Evolutionary conservation across 2,329 filamentous ascomycete species (phyloP), one percentile per base, ranked within the genome.

Genomic region (Xylariaceae sp.): DNA sequence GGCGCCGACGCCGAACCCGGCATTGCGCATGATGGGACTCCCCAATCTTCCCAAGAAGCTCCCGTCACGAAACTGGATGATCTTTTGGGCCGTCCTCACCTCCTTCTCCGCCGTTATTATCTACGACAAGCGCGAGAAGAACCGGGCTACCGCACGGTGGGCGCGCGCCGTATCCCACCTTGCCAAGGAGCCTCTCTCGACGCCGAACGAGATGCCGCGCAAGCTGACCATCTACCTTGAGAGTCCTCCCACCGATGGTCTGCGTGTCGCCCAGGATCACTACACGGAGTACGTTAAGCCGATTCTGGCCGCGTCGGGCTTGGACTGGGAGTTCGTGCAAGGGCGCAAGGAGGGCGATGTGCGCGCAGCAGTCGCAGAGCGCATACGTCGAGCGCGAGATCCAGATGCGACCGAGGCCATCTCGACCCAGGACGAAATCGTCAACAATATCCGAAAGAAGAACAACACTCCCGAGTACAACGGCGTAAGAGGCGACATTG

Each of bases 211-310:
- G 66, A 84, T 96, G 73, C 90, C 90, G 51, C 86, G 94, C 61
- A 91, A 88, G 71, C 79, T 99, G 64, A 94, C 92, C 44, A 83
- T 99, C 59, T 94, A 90, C 73, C 80, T 99, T 56, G 86, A 90
- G 63, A 88, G 89, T 3, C 92, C 94, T 4, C 94, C 94, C 0
- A 90, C 88, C 10, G 93, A 97, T 74, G 88, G 90, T 4, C 77
- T 97, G 56, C 84, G 92, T 58, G 76, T 84, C 48, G 90, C 92
- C n/a, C 88, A 96, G 68, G 92, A 97, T 67, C 92, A 97, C 75
- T 99, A 96, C 75, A 88, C 92, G 69, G 90, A 96, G 73, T 99
- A 97, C 72, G 84, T 97, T 49, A 97, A 97, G 79, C 94, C 94
- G 1, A 83, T 99, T 30, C 77, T 99, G 45, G 89, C 94, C 3